A percentile compares a stretch with the other conserved stretches of the same genome.
Evolutionary conservation across 345 rosid species (phyloP).

Genomic region (Camelina hispida): DNA sequence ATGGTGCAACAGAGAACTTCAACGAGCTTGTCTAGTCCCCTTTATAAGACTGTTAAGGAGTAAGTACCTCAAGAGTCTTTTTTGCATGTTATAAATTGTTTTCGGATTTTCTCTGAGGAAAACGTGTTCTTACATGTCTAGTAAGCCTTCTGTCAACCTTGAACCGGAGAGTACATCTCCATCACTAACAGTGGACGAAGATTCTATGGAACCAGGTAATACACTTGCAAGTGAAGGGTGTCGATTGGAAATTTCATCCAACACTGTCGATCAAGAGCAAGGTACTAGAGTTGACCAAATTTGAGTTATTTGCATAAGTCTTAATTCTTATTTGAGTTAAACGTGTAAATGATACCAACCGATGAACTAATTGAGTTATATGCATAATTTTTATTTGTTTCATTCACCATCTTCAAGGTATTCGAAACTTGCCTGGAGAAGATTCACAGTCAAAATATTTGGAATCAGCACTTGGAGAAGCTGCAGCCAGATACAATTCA

Average conservation of each 20-base stretch:
- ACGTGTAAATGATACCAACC: neutral
- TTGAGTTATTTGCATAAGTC: too few species aligned
- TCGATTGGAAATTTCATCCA: too few species aligned
- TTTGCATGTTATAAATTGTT: neutral
- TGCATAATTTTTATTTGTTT: constrained; percentile 15
- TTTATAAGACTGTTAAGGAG: constrained; percentile 22
- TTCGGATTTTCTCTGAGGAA: neutral
- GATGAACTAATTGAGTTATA: neutral
- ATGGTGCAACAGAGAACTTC: constrained; percentile 34
- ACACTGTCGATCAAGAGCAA: constrained; percentile 20
- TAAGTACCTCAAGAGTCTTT: constrained; percentile 26
- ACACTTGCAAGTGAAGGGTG: too few species aligned
- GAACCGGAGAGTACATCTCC: neutral
- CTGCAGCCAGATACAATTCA: constrained; percentile 22
- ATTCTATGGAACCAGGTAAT: constrained; percentile 9
- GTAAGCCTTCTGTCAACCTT: constrained; percentile 14
- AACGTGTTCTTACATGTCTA: constrained; percentile 21
- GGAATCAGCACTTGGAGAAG: constrained; percentile 18
- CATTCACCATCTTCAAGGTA: constrained; percentile 31
- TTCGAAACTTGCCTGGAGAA: constrained; percentile 18
- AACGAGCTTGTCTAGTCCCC: neutral
- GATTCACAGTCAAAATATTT: neutral
- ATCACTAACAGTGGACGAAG: constrained; percentile 5
- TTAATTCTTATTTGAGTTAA: too few species aligned
- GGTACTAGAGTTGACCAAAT: neutral